Evolutionary conservation across 1,284 basidiomycete genomes (phyloP), one percentile per base, ranked within the genome.

Genomic region (Trichosporon sp.): DNA sequence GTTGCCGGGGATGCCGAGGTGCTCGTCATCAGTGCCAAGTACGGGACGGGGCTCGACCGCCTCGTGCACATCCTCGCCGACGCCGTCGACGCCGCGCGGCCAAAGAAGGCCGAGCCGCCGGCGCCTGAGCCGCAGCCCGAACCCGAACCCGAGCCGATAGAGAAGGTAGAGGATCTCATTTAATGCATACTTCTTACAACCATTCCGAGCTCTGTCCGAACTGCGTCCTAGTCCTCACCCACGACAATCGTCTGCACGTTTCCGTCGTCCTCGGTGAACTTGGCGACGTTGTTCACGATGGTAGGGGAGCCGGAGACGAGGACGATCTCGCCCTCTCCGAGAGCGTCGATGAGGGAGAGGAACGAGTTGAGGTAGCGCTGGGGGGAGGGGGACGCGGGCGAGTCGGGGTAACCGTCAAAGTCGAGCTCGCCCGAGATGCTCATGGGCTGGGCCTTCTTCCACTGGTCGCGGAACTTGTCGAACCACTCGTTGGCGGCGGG

Each of bases 1-100:
- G 70, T 65, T 25, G 67, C 62, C 9, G 64, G 13, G 8, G 44
- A 38, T 11, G 32, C 53, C 9, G 89, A 91, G 72, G 88, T 95
- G 8, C 85, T 94, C 8, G 90, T 92, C 0, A 84, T 89, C 27
- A 93, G 92, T 38, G 93, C 89, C 23, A 94, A 93, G 84, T 91
- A 86, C 78, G 89, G 89, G 69, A 87, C 92, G 78, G 95, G 95
- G 73, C 75, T 95, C 77, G 84, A 84, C 64, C 87, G 85, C 75
- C 86, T 91, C 2, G 90, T 94, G 0, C 80, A 80, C 18, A 77
- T 89, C 53, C 87, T 95, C 85, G 85, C 88, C 60, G 80, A 80
- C 32, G 90, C 90, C 75, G 89, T 93, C 3, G 85, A 87, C 74
- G 86, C 87, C 67, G 90, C 90, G 8, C 64, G 78, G 29, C 65